Conservation (phyloP, 768 basidiomycete species). For the Suillus cothurnatus region DNA sequence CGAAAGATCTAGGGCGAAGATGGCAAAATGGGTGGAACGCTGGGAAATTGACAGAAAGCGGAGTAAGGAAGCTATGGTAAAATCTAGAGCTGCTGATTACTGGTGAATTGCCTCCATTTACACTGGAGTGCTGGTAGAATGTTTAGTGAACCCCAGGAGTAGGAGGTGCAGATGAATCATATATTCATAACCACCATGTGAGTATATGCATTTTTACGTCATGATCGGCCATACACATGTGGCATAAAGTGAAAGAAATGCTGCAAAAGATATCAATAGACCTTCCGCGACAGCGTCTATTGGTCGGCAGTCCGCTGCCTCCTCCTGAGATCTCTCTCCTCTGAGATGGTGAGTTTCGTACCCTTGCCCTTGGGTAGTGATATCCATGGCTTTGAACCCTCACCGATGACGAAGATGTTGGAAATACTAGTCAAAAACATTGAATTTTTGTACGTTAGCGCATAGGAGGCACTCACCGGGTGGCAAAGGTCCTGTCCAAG, state of each 20-base stretch:
- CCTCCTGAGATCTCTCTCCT: conserved; percentile 93
- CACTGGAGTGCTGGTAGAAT: background rate
- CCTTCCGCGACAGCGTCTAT: conserved; percentile 38
- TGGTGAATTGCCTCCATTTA: conserved; percentile 36
- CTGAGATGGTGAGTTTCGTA: conserved; percentile 94
- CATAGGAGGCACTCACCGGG: conserved; percentile 64
- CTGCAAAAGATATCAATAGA: conserved; percentile 11
- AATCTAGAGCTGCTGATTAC: conserved; percentile 45
- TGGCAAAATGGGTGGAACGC: conserved; percentile 84
- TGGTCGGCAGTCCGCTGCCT: conserved; percentile 73
- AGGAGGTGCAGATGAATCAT: conserved; percentile 8
- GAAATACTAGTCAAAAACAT: conserved; percentile 58
- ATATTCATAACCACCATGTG: conserved; percentile 19
- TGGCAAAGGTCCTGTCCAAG: conserved; percentile 94
- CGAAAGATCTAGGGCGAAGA: conserved; percentile 74
- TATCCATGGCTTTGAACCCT: conserved; percentile 94
- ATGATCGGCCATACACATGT: conserved; percentile 19
- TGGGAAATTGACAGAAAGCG: conserved; percentile 85
- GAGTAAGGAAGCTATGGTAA: conserved; percentile 39
- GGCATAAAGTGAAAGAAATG: conserved; percentile 14
- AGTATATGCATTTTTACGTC: conserved; percentile 23
- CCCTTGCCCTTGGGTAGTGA: conserved; percentile 98
- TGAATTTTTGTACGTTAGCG: background rate
- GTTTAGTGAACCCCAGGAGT: background rate
- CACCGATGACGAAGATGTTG: conserved; percentile 98